These are phyloP conservation scores for Kwoniella sp. DNA, from an alignment of 768 basidiomycete species.

Conservation along the genomic window DNA sequence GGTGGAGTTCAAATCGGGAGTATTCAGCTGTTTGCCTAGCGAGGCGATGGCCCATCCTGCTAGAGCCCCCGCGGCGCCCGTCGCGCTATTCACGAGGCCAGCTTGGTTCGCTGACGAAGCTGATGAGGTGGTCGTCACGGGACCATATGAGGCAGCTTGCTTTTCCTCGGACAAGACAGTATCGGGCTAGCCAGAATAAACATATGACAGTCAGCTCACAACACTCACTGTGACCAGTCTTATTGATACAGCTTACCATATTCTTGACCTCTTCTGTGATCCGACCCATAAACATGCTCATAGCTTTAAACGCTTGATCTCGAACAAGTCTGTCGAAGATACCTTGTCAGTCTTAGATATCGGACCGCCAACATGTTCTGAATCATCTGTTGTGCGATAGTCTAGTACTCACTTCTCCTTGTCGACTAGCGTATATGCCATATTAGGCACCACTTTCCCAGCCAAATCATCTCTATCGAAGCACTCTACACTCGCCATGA, in stretches of 20 bases:
- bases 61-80: slow-evolving; percentile 85
- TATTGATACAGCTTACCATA: slow-evolving; percentile 65
- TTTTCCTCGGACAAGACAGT: slow-evolving; percentile 58
- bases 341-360: not conserved
- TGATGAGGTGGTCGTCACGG: slow-evolving; percentile 49
- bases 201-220: not conserved
- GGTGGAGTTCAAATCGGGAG: slow-evolving; percentile 71
- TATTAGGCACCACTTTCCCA: slow-evolving; percentile 80
- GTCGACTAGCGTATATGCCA: slow-evolving; percentile 78
- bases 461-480: slow-evolving; percentile 88
- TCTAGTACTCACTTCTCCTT: slow-evolving; percentile 75
- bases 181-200: slow-evolving; percentile 61
- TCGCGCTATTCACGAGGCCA: slow-evolving; percentile 76
- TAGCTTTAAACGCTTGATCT: slow-evolving; percentile 92
- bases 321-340: slow-evolving; percentile 70
- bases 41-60: slow-evolving; percentile 97
- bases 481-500: slow-evolving; percentile 90
- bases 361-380: not conserved
- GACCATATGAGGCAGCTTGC: slow-evolving; percentile 45
- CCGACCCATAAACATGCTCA: slow-evolving; percentile 81
- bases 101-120: slow-evolving; percentile 51
- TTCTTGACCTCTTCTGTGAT: slow-evolving; percentile 74
- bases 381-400: too few species aligned
- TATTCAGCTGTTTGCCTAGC: slow-evolving; percentile 74
- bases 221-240: not conserved